Evolutionary conservation across 352 stramenopile species (phyloP).

Genomic region (Paralagenidium karlingii): DNA sequence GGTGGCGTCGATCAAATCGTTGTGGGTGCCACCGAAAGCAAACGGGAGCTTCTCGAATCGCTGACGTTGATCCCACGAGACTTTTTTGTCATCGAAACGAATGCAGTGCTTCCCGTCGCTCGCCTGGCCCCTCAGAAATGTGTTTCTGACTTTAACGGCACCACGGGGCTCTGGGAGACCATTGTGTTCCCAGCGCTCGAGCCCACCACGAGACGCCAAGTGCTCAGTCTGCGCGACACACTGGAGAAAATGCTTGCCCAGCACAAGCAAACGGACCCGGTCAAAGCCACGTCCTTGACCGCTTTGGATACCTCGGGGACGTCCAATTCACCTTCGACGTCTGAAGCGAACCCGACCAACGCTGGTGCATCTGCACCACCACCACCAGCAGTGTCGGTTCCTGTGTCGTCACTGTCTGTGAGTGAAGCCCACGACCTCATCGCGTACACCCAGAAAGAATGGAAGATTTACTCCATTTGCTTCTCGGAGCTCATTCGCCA

Average conservation of each 20-base stretch:
- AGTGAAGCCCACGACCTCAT: constrained; percentile 6
- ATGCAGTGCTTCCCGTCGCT: constrained; percentile 28
- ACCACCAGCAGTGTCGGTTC: no score
- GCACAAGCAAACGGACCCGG: neutral
- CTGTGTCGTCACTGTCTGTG: no score
- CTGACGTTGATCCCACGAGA: constrained; percentile 39
- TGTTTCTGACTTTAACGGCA: constrained; percentile 27
- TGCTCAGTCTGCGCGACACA: constrained; percentile 43
- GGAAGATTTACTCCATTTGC: constrained; percentile 49
- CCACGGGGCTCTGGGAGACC: constrained; percentile 39
- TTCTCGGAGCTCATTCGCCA: constrained; percentile 67
- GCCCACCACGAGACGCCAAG: constrained; percentile 52
- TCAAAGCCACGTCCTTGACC: neutral
- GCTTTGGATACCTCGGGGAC: neutral
- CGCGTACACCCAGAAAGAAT: constrained; percentile 41
- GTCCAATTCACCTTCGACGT: neutral
- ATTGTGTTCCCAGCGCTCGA: constrained; percentile 57
- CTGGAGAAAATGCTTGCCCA: constrained; percentile 34
- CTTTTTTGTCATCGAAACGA: constrained; percentile 69
- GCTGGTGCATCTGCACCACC: no score
- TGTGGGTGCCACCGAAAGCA: no score
- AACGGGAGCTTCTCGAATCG: no score
- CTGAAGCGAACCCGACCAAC: neutral
- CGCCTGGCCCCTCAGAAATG: constrained; percentile 26
- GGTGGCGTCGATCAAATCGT: no score